These are phyloP conservation scores for Calophaca sinica DNA, from an alignment of 306 rosid species.

Conservation along the genomic window DNA sequence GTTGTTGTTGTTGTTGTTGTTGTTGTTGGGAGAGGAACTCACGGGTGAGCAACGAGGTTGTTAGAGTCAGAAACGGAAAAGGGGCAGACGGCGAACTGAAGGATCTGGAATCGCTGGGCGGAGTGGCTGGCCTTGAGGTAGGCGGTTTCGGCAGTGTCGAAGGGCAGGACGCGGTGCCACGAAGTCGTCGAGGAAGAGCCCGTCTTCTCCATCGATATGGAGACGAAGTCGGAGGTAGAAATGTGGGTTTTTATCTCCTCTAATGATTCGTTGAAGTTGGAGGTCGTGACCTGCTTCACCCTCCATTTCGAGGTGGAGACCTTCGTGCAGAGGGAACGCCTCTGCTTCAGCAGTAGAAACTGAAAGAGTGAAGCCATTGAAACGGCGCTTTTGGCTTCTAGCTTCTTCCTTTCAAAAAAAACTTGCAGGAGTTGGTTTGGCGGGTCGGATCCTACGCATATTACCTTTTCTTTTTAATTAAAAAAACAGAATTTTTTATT, in stretches of 20 bases:
- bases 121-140: slow-evolving; percentile 73
- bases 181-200: slow-evolving; percentile 71
- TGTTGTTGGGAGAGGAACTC: slow-evolving; percentile 32
- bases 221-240: slow-evolving; percentile 68
- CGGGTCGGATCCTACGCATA: slow-evolving; percentile 13
- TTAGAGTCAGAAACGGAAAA: slow-evolving; percentile 63
- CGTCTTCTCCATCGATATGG: slow-evolving; percentile 72
- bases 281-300: slow-evolving; percentile 73
- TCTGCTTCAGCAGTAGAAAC: slow-evolving; percentile 37
- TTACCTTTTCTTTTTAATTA: too few species aligned
- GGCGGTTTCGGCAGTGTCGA: slow-evolving; percentile 69
- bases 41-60: slow-evolving; percentile 79
- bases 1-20: background rate
- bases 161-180: slow-evolving; percentile 73
- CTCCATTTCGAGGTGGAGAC: slow-evolving; percentile 54
- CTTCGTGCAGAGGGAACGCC: slow-evolving; percentile 56
- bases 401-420: background rate
- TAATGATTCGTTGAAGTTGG: slow-evolving; percentile 68
- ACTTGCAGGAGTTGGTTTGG: background rate
- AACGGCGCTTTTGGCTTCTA: background rate
- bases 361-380: slow-evolving; percentile 46
- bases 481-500: too few species aligned
- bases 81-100: slow-evolving; percentile 90
- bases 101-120: slow-evolving; percentile 78
- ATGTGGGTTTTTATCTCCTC: slow-evolving; percentile 60